Conservation (phyloP, 2,329 filamentous ascomycete species). For the Seiridium unicorne region DNA sequence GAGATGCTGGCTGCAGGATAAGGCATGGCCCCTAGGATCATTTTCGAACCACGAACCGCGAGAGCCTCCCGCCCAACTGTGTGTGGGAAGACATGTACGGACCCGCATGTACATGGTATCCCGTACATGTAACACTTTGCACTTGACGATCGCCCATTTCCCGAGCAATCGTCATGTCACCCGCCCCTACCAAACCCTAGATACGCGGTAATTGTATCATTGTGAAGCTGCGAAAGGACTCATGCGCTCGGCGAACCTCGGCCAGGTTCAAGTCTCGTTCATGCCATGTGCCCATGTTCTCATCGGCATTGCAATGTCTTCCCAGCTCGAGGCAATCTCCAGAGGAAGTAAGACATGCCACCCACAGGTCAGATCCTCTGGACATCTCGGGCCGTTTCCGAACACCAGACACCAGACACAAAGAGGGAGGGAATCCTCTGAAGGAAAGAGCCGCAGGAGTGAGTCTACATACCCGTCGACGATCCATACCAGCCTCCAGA, state of each 20-base stretch:
- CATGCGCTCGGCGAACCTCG: neutral
- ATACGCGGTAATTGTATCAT: no score
- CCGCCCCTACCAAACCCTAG: no score
- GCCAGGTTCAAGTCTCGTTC: neutral
- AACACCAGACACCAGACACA: neutral
- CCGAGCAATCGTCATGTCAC: no score
- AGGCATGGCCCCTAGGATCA: no score
- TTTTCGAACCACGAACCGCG: neutral
- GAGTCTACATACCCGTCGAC: no score
- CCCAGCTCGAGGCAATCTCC: neutral
- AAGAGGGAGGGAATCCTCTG: neutral
- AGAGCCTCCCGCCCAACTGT: neutral
- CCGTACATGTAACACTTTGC: no score
- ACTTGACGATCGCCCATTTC: no score
- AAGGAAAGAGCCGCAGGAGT: neutral
- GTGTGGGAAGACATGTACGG: no score
- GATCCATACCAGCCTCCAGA: no score
- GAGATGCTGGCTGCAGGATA: neutral
- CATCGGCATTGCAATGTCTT: neutral
- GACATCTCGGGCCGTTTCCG: neutral
- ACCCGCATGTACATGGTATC: no score
- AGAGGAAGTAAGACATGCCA: neutral
- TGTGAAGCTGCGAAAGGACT: neutral
- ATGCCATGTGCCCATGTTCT: neutral
- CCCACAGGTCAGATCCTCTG: neutral